Base-by-base conservation (phyloP, 768 basidiomycete species). In the Macrocybe gigantea region DNA sequence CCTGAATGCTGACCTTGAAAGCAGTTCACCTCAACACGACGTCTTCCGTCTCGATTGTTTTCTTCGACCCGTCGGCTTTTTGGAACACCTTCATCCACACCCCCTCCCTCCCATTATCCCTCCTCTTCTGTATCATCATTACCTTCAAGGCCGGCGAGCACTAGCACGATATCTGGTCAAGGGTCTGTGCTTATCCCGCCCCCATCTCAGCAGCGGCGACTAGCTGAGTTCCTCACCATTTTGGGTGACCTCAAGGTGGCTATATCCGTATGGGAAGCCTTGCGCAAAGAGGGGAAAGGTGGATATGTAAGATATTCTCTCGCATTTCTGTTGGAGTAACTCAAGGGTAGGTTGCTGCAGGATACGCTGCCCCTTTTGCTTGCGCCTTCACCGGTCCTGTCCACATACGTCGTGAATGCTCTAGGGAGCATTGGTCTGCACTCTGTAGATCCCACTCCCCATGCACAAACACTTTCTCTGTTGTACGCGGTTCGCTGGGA, bases 151-250 rank as follows among this genome's bases (percentile, higher is more conserved):
- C 65, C 62, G 57, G 70, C 68, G 37, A 68, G 66, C 12, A 67
- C 64, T n/a, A 57, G 57, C 5, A 53, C 64, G 14, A 46, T 60
- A 39, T 70, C 53, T 57, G 33, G 54, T 57, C 36, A 49, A 50
- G 15, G 57, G 48, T 35, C 52, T 49, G 38, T 52, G 6, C 34
- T 42, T 39, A 29, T 44, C 36, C 59, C 72, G 29, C 74, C 78
- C 6, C 80, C 80, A 6, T 74, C 83, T 5, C 89, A 86, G 56
- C 82, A 85, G 53, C 77, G 93, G 39, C 82, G 95, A n/a, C 71
- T 98, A 3, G 96, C 93, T 7, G 96, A 99, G 64, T 94, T 98
- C 67, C 84, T 92, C 7, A 96, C 96, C 13, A 80, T 94, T 49
- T 67, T 98, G 2, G 88, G 93, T 3, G 96, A 99, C 64, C 82